Conservation (phyloP, 176 grass and related monocot genomes). For the Poa pratensis region DNA sequence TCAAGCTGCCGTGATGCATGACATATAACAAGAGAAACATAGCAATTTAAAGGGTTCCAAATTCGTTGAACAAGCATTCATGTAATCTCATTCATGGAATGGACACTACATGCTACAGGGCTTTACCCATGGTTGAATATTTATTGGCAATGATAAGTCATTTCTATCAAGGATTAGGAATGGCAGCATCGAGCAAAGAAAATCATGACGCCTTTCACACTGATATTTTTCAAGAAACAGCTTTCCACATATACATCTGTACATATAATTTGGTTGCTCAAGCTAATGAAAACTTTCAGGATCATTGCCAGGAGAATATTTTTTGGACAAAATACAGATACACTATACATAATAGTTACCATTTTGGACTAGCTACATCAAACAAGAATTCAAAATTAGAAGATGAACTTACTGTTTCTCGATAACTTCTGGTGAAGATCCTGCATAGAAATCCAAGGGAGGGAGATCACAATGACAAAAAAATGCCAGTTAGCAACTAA, state of each 20-base stretch:
- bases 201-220: conserved; percentile 7
- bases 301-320: not conserved
- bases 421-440: conserved; percentile 79
- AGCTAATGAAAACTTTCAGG: conserved; percentile 20
- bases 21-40: conserved; percentile 6
- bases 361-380: not conserved
- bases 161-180: conserved; percentile 30
- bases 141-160: conserved; percentile 12
- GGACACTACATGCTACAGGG: not conserved
- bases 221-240: not conserved
- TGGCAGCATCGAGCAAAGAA: not conserved
- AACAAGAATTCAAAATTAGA: conserved; percentile 28
- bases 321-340: not conserved
- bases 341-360: not conserved
- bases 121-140: conserved; percentile 31
- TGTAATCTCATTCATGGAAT: not conserved
- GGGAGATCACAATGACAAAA: not conserved
- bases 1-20: not conserved
- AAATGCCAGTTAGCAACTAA: conserved; percentile 37
- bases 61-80: conserved; percentile 21
- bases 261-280: conserved; percentile 2
- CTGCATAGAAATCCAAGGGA: conserved; percentile 52
- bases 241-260: conserved; percentile 16
- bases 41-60: conserved; percentile 28
- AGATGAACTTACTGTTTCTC: conserved; percentile 65